Percentiles rank a stretch among this genome's conserved stretches.
These are phyloP conservation scores for Lactarius tabidus DNA, from an alignment of 768 basidiomycete species.

Conservation along the genomic window DNA sequence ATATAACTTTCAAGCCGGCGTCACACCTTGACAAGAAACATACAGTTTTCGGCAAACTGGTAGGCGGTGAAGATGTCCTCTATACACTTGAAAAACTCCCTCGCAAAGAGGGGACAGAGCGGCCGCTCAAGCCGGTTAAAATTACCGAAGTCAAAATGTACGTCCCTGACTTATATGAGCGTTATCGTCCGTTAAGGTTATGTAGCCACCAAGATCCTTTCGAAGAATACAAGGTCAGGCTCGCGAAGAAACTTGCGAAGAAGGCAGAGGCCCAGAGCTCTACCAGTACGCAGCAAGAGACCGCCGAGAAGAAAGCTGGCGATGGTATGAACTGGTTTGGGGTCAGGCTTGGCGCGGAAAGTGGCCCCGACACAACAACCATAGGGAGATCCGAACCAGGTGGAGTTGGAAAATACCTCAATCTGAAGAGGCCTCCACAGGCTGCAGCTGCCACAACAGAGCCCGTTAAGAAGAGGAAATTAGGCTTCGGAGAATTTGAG, in stretches of 20 bases:
- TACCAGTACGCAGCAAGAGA: constrained; percentile 27
- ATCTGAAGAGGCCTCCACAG: constrained; percentile 33
- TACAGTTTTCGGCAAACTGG: constrained; percentile 95
- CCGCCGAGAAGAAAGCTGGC: constrained; percentile 51
- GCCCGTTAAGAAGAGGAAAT: constrained; percentile 71
- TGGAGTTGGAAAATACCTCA: constrained; percentile 80
- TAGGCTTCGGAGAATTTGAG: constrained; percentile 90
- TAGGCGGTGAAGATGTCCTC: constrained; percentile 91
- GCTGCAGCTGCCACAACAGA: constrained; percentile 37
- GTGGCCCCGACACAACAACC: constrained; percentile 31
- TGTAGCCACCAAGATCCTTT: constrained; percentile 92
- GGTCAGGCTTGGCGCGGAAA: constrained; percentile 61
- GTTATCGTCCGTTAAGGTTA: background rate
- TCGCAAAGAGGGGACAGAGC: constrained; percentile 78
- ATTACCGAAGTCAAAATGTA: constrained; percentile 88
- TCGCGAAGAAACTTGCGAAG: constrained; percentile 72
- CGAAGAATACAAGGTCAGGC: constrained; percentile 82
- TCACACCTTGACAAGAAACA: constrained; percentile 90
- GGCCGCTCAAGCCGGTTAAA: constrained; percentile 78
- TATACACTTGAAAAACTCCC: constrained; percentile 79
- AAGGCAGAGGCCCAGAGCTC: constrained; percentile 42
- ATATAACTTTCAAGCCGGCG: constrained; percentile 80
- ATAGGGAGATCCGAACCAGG: constrained; percentile 36
- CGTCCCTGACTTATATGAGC: constrained; percentile 30
- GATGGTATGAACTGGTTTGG: constrained; percentile 87